Conservation (phyloP, 345 rosid genomes). For the Linum tenue region DNA sequence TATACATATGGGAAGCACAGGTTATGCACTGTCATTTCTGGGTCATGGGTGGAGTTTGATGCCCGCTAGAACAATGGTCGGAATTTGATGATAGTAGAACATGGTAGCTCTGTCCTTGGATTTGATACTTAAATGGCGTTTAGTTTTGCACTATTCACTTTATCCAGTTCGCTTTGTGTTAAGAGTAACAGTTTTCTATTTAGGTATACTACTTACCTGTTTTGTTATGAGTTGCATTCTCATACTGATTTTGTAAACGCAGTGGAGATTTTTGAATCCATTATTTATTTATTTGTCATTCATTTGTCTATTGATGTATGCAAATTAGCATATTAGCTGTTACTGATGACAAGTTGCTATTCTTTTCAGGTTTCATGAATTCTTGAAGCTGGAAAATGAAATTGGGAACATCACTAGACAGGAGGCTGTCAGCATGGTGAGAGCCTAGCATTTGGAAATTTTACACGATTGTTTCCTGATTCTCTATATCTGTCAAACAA, state of each 20-base stretch:
- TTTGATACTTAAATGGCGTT: not conserved
- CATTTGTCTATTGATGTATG: too few relatives aligned
- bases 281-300: too few relatives aligned
- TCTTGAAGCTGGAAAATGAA: constrained; percentile 90
- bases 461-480: not conserved
- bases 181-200: too few relatives aligned
- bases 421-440: constrained; percentile 97
- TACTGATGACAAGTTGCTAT: not conserved
- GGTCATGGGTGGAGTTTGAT: too few relatives aligned
- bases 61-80: too few relatives aligned
- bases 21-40: too few relatives aligned
- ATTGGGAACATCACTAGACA: constrained; percentile 92
- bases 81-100: not conserved
- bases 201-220: too few relatives aligned
- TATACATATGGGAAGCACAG: too few relatives aligned
- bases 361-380: constrained; percentile 79
- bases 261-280: too few relatives aligned
- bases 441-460: constrained; percentile 11
- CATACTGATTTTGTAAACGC: too few relatives aligned
- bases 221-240: too few relatives aligned
- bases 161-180: not conserved
- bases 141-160: not conserved
- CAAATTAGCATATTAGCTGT: not conserved
- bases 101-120: not conserved
- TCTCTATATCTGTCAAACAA: not conserved